These are phyloP conservation scores for Mycosarcoma mackinlayi DNA, from an alignment of 1,284 basidiomycete species.

Conservation along the genomic window DNA sequence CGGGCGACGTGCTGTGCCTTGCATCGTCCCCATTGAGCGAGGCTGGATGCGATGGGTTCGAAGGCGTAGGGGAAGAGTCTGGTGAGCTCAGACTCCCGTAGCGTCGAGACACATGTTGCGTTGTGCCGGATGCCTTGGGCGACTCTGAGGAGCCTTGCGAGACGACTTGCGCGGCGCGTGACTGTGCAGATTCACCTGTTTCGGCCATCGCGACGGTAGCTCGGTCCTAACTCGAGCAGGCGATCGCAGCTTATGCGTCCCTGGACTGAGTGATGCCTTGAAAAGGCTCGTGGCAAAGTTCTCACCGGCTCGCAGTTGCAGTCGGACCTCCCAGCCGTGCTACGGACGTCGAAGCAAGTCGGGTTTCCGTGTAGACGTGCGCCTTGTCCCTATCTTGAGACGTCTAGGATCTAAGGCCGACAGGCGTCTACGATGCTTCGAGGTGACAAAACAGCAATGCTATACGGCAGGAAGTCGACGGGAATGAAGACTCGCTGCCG, in stretches of 20 bases:
- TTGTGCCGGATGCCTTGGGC: neutral
- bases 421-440: slow-evolving; percentile 14
- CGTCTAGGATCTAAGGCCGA: slow-evolving; percentile 34
- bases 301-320: too few relatives aligned
- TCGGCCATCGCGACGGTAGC: slow-evolving; percentile 18
- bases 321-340: too few relatives aligned
- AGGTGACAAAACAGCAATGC: neutral
- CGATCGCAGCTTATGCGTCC: neutral
- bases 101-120: slow-evolving; percentile 1
- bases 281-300: too few relatives aligned
- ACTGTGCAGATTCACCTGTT: slow-evolving; percentile 1
- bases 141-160: slow-evolving; percentile 1
- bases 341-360: neutral
- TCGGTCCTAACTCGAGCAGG: neutral
- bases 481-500: neutral
- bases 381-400: slow-evolving; percentile 19
- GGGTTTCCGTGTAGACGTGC: slow-evolving; percentile 18
- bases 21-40: slow-evolving; percentile 41
- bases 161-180: slow-evolving; percentile 11
- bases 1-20: slow-evolving; percentile 37
- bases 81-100: slow-evolving; percentile 17
- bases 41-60: slow-evolving; percentile 32
- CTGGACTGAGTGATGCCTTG: neutral
- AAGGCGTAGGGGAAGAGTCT: slow-evolving; percentile 28
- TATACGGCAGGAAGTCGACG: neutral